phyloP scores from a whole-genome alignment of 2,329 filamentous ascomycete species.

The Dendryphion nanum region DNA sequence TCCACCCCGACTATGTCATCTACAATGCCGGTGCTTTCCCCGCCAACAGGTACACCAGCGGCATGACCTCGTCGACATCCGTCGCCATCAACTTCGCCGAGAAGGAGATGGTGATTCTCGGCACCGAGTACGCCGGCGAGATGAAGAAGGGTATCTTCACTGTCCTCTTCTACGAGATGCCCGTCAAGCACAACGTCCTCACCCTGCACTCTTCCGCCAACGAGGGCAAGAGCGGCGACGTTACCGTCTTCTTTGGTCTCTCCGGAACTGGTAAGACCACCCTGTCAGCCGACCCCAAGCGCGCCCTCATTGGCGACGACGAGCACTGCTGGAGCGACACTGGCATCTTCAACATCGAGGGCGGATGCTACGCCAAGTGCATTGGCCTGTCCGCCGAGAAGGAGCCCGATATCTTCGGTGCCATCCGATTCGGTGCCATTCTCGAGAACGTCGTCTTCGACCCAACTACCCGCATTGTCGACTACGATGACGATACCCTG shows the following conservation, averaged over 20 bases:
- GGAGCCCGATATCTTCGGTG: constrained; percentile 96
- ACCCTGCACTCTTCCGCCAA: constrained; percentile 99
- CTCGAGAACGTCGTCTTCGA: constrained; percentile 99
- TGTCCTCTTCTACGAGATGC: constrained; percentile 99
- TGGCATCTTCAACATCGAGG: constrained; percentile 99
- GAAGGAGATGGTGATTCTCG: constrained; percentile 99
- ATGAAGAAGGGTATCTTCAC: constrained; percentile 99
- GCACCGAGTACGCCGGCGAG: constrained; percentile 96
- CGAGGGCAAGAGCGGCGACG: constrained; percentile 90
- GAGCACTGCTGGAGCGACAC: constrained; percentile 99
- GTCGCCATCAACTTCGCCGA: constrained; percentile 98
- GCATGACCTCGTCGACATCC: constrained; percentile 98
- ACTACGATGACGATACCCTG: constrained; percentile 92
- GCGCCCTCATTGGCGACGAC: constrained; percentile 93
- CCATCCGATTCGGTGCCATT: constrained; percentile 95
- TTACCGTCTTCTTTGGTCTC: constrained; percentile 98
- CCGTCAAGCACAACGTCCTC: constrained; percentile 98
- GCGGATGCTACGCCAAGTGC: constrained; percentile 98
- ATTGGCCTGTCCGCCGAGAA: constrained; percentile 97
- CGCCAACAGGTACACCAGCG: constrained; percentile 94
- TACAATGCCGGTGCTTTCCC: constrained; percentile 99
- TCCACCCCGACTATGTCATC: constrained; percentile 99
- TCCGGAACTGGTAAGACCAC: constrained; percentile 99
- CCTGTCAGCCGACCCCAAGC: constrained; percentile 93
- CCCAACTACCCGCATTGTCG: constrained; percentile 80